Base-by-base conservation (phyloP, 2,329 filamentous ascomycete genomes). In the Stachybotrys elegans region DNA sequence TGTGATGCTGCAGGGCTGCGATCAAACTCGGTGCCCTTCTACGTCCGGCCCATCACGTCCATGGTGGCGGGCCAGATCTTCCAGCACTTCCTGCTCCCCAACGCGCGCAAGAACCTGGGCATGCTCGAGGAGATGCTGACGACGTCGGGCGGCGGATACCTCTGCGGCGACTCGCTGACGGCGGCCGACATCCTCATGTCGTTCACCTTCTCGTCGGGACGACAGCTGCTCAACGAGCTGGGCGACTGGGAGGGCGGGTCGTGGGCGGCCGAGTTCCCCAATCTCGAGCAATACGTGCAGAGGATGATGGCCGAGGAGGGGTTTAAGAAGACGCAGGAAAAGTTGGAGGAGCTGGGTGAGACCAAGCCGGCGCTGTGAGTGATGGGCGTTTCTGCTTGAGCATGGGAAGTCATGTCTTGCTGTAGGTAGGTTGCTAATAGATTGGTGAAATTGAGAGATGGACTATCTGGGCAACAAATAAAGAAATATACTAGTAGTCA, bases 171-270 rank as follows among this genome's bases (percentile, higher is more conserved):
- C 17, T 53, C 61, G 34, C 64, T 79, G 42, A 75, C 73, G 3
- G 70, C 74, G 1, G 76, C 73, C 6, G 76, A 78, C 48, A 71
- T 79, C 45, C 58, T 79, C 43, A 60, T 79, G 52, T 76, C 73
- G 58, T 79, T 75, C 59, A 69, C 69, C 13, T 59, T 79, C 44
- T 67, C 79, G 40, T 66, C 66, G 9, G 65, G 65, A 27, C 65
- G 67, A 51, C 53, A 59, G 13, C 61, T 61, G 43, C 60, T 74
- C 34, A 60, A 68, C 22, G 52, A 54, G 0, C 61, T 75, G 47
- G 71, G 69, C 7, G 54, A 51, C 21, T 78, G 68, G 61, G 60
- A 70, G 43, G 61, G 56, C 4, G 67, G 65, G 2, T 63, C 61
- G 8, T 70, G 69, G 51, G 57, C 57, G 47, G 51, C 50, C 4